Conservation (phyloP, 345 rosid genomes). For the Boechera divaricarpa region DNA sequence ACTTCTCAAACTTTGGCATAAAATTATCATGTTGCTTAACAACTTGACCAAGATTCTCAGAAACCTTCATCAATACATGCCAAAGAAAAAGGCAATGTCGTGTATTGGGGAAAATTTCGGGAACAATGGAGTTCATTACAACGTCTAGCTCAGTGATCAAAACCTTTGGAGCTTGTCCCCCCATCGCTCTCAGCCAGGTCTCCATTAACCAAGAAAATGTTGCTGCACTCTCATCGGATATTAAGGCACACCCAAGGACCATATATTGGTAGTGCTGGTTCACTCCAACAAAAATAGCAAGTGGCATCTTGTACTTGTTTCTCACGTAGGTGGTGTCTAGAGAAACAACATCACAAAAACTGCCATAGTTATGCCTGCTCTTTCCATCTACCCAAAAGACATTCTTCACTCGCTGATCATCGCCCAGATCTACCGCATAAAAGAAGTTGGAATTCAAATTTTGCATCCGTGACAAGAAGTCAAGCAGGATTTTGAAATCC, state of each 20-base stretch:
- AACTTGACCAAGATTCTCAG: conserved; percentile 62
- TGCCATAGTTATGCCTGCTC: conserved; percentile 63
- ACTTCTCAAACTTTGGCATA: conserved; percentile 61
- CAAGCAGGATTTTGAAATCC: conserved; percentile 58
- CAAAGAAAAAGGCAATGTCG: conserved; percentile 64
- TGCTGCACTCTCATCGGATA: conserved; percentile 62
- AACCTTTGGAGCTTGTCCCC: conserved; percentile 65
- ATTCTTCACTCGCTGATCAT: conserved; percentile 65
- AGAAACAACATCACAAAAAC: conserved; percentile 68
- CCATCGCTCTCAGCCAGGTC: conserved; percentile 71
- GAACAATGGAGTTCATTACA: conserved; percentile 51
- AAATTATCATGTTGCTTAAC: conserved; percentile 58
- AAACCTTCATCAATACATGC: conserved; percentile 61
- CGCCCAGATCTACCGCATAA: conserved; percentile 64
- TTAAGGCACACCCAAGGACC: conserved; percentile 69
- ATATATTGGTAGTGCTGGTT: conserved; percentile 72
- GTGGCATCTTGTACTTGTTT: conserved; percentile 71
- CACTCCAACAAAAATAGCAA: conserved; percentile 66
- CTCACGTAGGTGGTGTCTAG: conserved; percentile 62
- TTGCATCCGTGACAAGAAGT: conserved; percentile 58
- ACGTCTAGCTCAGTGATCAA: conserved; percentile 62
- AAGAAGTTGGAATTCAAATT: conserved; percentile 65
- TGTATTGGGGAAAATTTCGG: conserved; percentile 55
- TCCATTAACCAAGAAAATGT: conserved; percentile 71
- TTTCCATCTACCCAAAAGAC: conserved; percentile 73